phyloP scores from a whole-genome alignment of 768 basidiomycete genomes.

The Panellus pusillus region DNA sequence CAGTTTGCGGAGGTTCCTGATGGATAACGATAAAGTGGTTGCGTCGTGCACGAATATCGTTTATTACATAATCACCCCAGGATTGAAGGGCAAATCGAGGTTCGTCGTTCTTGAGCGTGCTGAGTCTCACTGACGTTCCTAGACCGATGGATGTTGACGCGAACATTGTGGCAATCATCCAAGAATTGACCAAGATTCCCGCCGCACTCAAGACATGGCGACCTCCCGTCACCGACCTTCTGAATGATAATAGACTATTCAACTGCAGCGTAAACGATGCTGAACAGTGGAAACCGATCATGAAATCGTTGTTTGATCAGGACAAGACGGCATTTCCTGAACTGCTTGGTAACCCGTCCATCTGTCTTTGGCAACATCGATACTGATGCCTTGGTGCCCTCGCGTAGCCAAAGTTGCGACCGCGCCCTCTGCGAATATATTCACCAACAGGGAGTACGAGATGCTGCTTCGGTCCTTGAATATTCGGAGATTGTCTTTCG shows the following conservation, averaged over 20 bases:
- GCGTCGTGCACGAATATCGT: conserved; percentile 81
- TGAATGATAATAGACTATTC: conserved; percentile 88
- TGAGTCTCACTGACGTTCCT: conserved; percentile 11
- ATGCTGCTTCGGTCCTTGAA: conserved; percentile 84
- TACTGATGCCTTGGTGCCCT: conserved; percentile 14
- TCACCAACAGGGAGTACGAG: conserved; percentile 93
- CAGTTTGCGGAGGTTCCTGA: conserved; percentile 71
- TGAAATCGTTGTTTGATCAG: conserved; percentile 77
- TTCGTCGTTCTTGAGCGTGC: conserved; percentile 30
- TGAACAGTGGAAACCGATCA: conserved; percentile 70
- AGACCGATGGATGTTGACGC: conserved; percentile 81
- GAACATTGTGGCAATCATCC: conserved; percentile 63
- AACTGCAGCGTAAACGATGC: conserved; percentile 61
- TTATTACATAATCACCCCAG: conserved; percentile 80
- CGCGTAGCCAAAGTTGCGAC: conserved; percentile 70
- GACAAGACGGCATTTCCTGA: conserved; percentile 89
- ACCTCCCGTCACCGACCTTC: conserved; percentile 71
- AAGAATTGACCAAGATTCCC: conserved; percentile 78
- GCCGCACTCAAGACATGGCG: conserved; percentile 85
- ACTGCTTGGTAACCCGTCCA: conserved; percentile 59
- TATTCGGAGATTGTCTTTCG: conserved; percentile 82
- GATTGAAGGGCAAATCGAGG: conserved; percentile 77
- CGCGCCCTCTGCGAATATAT: conserved; percentile 91
- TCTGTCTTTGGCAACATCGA: conserved; percentile 29
- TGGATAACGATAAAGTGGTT: conserved; percentile 82